phyloP scores from a whole-genome alignment of 2,329 filamentous ascomycete species.

The Fusarium subtropicale region DNA sequence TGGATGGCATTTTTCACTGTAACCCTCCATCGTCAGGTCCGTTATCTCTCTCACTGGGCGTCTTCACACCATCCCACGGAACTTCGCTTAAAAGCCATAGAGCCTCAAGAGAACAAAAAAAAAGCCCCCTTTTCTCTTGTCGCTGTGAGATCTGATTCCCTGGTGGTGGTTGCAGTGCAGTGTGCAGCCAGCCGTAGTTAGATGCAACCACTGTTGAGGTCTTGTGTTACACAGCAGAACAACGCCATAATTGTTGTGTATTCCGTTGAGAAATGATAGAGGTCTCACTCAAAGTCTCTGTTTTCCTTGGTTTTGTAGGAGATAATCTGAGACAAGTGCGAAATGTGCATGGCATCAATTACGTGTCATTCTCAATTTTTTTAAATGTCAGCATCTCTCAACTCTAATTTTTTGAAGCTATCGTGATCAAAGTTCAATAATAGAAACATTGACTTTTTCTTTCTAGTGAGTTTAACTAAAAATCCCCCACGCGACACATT shows the following conservation, averaged over 20 bases:
- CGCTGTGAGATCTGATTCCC: conserved; percentile 27
- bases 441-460: conserved; percentile 5
- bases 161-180: conserved; percentile 23
- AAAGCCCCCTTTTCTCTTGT: conserved; percentile 13
- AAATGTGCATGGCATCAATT: background rate
- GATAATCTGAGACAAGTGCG: background rate
- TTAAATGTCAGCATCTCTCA: background rate
- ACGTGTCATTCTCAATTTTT: background rate
- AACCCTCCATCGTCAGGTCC: conserved; percentile 29
- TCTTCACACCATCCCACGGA: conserved; percentile 34
- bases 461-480: background rate
- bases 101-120: conserved; percentile 28
- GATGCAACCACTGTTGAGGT: conserved; percentile 27
- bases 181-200: conserved; percentile 12
- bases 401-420: conserved; percentile 16
- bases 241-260: conserved; percentile 10
- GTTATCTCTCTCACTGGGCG: conserved; percentile 31
- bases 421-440: conserved; percentile 19
- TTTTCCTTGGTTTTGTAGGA: background rate
- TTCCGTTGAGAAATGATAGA: conserved; percentile 14
- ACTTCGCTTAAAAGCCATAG: conserved; percentile 27
- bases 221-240: conserved; percentile 25
- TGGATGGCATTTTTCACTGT: conserved; percentile 11
- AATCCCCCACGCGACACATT: conserved; percentile 26
- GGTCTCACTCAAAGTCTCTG: background rate